Conservation (phyloP, 176 grass and related monocot species). For the Oryza coarctata region DNA sequence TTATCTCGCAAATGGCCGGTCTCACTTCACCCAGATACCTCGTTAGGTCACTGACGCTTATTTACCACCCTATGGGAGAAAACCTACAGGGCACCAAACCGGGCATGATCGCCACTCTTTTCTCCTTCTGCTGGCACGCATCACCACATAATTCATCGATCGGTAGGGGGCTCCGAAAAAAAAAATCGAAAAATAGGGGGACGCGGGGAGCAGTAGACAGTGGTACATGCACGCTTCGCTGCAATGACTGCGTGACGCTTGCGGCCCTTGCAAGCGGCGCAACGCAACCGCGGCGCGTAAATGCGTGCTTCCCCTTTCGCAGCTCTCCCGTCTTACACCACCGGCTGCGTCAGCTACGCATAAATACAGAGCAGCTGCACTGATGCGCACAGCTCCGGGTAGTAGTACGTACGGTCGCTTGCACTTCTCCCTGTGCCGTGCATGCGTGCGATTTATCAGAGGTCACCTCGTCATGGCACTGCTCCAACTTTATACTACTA, state of each 20-base stretch:
- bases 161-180: no score
- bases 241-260: neutral
- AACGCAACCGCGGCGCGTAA: neutral
- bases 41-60: neutral
- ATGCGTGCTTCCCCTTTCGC: slow-evolving; percentile 11
- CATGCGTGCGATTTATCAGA: neutral
- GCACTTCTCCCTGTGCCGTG: neutral
- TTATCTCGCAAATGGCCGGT: neutral
- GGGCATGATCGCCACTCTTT: neutral
- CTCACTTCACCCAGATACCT: neutral
- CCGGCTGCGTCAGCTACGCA: neutral
- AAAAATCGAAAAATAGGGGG: no score
- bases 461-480: neutral
- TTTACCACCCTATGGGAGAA: neutral
- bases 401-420: neutral
- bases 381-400: no score
- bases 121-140: neutral
- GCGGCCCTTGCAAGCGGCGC: slow-evolving; percentile 9
- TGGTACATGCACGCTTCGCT: neutral
- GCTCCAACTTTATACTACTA: neutral
- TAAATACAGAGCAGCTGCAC: neutral
- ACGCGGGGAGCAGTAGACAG: no score
- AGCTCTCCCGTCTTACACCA: neutral
- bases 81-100: slow-evolving; percentile 4
- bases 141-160: no score